Conservation (phyloP, 2,329 filamentous ascomycete species). For the Whalleya microplaca region DNA sequence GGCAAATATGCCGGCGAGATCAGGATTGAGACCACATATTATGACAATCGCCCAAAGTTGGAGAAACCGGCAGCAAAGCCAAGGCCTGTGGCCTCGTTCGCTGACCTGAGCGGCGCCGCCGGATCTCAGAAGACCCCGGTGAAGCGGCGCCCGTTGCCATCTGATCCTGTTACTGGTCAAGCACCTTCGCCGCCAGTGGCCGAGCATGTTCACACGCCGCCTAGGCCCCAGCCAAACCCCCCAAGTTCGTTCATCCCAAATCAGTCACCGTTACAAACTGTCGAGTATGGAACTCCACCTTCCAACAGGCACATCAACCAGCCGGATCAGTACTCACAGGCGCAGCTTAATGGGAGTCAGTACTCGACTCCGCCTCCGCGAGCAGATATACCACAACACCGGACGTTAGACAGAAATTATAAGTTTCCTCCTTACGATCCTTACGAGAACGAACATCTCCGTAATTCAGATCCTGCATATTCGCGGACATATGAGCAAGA, state of each 20-base stretch:
- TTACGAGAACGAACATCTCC: constrained; percentile 37
- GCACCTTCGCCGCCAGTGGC: constrained; percentile 44
- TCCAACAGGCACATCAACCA: constrained; percentile 39
- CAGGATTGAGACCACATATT: constrained; percentile 93
- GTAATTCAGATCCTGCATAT: constrained; percentile 39
- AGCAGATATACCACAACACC: constrained; percentile 39
- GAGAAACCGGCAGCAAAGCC: constrained; percentile 69
- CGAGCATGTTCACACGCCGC: constrained; percentile 51
- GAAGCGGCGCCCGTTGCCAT: constrained; percentile 83
- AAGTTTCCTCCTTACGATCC: constrained; percentile 33
- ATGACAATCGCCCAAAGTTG: constrained; percentile 82
- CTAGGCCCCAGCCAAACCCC: constrained; percentile 50
- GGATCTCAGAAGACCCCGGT: constrained; percentile 58
- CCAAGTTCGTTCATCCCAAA: constrained; percentile 48
- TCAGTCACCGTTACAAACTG: constrained; percentile 56
- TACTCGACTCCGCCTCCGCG: constrained; percentile 44
- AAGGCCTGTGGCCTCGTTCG: constrained; percentile 44
- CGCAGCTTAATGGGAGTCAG: constrained; percentile 32
- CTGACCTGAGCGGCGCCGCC: constrained; percentile 34
- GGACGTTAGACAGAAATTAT: constrained; percentile 29
- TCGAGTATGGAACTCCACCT: constrained; percentile 53
- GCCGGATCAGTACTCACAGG: constrained; percentile 43
- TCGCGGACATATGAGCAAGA: constrained; percentile 37
- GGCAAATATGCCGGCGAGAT: constrained; percentile 97
- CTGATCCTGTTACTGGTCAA: constrained; percentile 70